Conservation (phyloP, 257 asterid genomes). For the Solanum piurae region DNA sequence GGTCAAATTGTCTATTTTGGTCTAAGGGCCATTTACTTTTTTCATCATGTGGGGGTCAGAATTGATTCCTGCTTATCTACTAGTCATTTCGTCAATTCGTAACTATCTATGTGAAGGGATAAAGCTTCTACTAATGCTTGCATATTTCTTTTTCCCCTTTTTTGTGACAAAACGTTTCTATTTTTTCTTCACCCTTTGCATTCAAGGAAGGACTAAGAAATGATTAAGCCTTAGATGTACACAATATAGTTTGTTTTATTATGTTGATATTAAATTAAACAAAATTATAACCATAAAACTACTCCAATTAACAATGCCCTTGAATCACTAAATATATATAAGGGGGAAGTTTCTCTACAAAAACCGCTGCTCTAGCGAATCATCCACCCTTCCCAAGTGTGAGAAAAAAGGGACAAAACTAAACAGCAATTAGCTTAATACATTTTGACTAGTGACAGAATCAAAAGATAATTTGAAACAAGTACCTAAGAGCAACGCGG, state of each 20-base stretch:
- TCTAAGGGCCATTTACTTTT: background rate
- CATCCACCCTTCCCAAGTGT: background rate
- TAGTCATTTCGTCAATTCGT: background rate
- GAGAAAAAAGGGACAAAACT: background rate
- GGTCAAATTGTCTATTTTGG: background rate
- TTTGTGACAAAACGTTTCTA: background rate
- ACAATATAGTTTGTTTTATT: background rate
- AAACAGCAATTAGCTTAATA: background rate
- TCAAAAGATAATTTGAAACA: background rate
- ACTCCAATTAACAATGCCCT: background rate
- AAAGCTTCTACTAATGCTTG: background rate
- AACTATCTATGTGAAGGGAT: background rate
- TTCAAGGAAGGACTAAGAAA: background rate
- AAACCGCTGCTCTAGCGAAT: background rate
- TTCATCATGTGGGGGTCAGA: background rate
- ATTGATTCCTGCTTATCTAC: background rate
- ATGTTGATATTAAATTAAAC: background rate
- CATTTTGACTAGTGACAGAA: background rate
- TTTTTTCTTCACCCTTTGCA: background rate
- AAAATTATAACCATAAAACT: background rate
- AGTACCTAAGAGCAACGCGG: conserved; percentile 87
- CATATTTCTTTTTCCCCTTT: background rate
- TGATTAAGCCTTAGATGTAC: background rate
- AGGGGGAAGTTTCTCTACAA: background rate
- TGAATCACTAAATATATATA: background rate